Base-by-base conservation (phyloP, 345 rosid species). In the Laguncularia racemosa region DNA sequence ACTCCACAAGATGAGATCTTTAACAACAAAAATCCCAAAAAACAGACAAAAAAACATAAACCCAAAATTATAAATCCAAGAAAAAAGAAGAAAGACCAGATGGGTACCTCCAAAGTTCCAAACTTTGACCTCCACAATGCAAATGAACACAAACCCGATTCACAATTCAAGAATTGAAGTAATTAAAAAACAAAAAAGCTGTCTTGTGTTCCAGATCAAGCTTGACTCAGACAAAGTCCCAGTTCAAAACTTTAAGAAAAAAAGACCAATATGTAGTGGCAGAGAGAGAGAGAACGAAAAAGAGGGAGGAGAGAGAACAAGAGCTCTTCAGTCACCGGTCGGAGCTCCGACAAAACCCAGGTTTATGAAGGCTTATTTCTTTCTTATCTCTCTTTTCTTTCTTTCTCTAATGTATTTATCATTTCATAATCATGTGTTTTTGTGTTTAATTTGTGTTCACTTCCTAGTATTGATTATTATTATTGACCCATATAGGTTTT, bases 101-200 rank as follows among this genome's bases (percentile, higher is more conserved):
- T 33, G 11, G 40, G 40, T 33, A 33, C 40, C 40, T 33, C 40
- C 11, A 33, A 33, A 33, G 40, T 33, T 33, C 40, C 40, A 33
- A 33, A 6, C 40, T 33, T 33, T 33, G 40, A 45, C 62, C 62
- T 33, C 60, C 49, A 40, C 18, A 43, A 15, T 45, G 56, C 13
- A 20, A 61, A 59, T 54, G 44, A 56, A 40, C 60, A 62, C 52
- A 54, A 26, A 50, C 77, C 72, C 80, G 75, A 64, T 63, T 66
- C 68, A 72, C 66, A 76, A 81, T 81, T 80, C 86, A 80, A 67
- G 70, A 67, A 63, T 45, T 55, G 19, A 26, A 38, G 49, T 19
- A 49, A 23, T 23, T 2, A 23, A 6, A 23, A 28, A 57, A 47
- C 65, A 57, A 58, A 61, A 72, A 67, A 48, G 61, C 46, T 55